Conservation (phyloP, 306 rosid species). For the Begonia fuchsioides region DNA sequence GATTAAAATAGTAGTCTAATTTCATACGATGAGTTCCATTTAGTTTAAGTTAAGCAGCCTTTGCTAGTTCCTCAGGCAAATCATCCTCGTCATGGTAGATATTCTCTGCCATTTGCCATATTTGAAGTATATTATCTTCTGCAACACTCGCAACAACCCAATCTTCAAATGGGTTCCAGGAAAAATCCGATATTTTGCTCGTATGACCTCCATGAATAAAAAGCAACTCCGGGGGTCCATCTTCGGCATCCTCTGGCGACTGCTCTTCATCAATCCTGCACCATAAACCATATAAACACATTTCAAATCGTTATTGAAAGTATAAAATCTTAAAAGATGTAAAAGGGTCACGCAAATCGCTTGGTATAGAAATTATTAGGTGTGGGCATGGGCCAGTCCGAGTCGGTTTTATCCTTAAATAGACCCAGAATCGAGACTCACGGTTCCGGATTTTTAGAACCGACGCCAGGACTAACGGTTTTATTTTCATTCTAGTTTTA, state of each 20-base stretch:
- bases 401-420: too few species aligned
- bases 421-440: too few species aligned
- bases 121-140: conserved; percentile 93
- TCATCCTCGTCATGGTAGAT: conserved; percentile 97
- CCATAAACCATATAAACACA: not conserved
- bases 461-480: too few species aligned
- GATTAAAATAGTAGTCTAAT: not conserved
- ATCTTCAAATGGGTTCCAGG: conserved; percentile 98
- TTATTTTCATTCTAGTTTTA: too few species aligned
- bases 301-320: not conserved
- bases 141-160: conserved; percentile 97
- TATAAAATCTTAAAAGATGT: conserved; percentile 1
- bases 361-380: too few species aligned
- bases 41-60: conserved; percentile 24
- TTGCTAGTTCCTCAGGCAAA: conserved; percentile 70
- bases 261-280: conserved; percentile 98
- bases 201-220: conserved; percentile 99
- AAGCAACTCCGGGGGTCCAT: conserved; percentile 92
- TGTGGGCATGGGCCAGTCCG: too few species aligned
- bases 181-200: conserved; percentile 90
- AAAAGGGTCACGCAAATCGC: conserved; percentile 1
- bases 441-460: too few species aligned
- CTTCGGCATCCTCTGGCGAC: conserved; percentile 84
- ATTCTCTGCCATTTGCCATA: conserved; percentile 99
- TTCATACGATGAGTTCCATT: not conserved